A percentile compares a stretch with the other conserved stretches of the same genome.
Evolutionary conservation across 345 rosid genomes (phyloP).

Genomic region (Brassica juncea): DNA sequence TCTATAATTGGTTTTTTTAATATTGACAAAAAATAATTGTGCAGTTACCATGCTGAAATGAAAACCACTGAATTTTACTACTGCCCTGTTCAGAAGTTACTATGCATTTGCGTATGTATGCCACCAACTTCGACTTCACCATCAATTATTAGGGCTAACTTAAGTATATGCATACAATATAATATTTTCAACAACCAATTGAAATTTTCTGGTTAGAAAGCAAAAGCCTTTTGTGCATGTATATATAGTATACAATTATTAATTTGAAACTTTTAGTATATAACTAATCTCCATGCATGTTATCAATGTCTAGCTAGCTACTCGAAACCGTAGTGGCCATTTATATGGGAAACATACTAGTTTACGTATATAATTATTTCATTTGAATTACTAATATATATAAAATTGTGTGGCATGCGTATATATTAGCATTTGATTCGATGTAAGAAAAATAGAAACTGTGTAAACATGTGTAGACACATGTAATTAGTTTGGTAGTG

Average conservation of each 20-base stretch:
- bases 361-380: neutral
- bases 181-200: neutral
- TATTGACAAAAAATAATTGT: neutral
- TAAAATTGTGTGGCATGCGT: conserved; percentile 10
- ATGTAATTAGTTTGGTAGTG: conserved; percentile 31
- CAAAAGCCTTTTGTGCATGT: neutral
- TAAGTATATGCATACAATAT: neutral
- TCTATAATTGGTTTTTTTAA: neutral
- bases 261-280: neutral
- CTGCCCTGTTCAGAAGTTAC: neutral
- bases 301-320: conserved; percentile 5
- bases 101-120: neutral
- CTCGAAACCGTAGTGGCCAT: neutral
- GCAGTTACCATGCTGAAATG: neutral
- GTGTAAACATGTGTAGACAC: conserved; percentile 29
- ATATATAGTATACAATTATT: neutral
- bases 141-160: neutral
- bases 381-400: neutral
- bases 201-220: conserved; percentile 1
- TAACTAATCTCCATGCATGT: neutral
- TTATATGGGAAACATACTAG: neutral
- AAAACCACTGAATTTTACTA: neutral
- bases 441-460: conserved; percentile 2
- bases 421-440: conserved; percentile 5
- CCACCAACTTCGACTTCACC: conserved; percentile 16